Base-by-base conservation (phyloP, 1,139 yeast genomes). In the Kodamaea alishanica region DNA sequence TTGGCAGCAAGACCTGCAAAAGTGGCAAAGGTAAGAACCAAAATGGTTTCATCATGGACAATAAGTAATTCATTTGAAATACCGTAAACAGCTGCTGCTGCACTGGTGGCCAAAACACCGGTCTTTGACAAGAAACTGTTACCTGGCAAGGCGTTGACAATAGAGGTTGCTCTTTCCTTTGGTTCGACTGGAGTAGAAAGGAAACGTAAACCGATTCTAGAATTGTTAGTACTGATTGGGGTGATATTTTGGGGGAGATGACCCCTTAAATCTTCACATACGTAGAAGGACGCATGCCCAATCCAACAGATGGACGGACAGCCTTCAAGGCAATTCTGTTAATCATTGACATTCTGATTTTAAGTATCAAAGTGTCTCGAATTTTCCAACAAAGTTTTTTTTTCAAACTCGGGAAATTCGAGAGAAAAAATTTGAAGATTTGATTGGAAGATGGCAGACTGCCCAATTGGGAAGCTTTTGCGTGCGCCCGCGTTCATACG, bases 61-160 rank as follows among this genome's bases (percentile, higher is more conserved):
- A 92, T 88, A 67, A 90, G 83, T 54, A 92, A 76, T 67, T 89
- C 96, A 70, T 87, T 88, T 57, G 96, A 85, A 61, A 94, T 82
- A 53, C 96, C 96, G 70, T 89, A 92, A 52, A 90, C 67, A 49
- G 95, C 83, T 44, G 96, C 97, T 45, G 97, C 97, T 42, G 96
- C 81, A 47, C 90, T 79, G 45, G 98, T 89, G 57, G 97, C 97
- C 61, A 92, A 75, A 60, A 90, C 78, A 60, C 97, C 96, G 50
- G 97, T 89, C 79, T 92, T 92, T 53, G 97, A 79, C 55, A 92
- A 69, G 55, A 80, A 74, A 59, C 79, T 81, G 80, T 80, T 84
- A 65, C 97, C 97, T 65, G 98, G 98, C 56, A 92, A 73, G 51
- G 96, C 88, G 57, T 87, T 90, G 57, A 92, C 79, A 66, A 92